Evolutionary conservation across 495 filamentous ascomycete genomes (phyloP), one percentile per base, ranked within the genome.

Genomic region (Jackrogersella multiformis): DNA sequence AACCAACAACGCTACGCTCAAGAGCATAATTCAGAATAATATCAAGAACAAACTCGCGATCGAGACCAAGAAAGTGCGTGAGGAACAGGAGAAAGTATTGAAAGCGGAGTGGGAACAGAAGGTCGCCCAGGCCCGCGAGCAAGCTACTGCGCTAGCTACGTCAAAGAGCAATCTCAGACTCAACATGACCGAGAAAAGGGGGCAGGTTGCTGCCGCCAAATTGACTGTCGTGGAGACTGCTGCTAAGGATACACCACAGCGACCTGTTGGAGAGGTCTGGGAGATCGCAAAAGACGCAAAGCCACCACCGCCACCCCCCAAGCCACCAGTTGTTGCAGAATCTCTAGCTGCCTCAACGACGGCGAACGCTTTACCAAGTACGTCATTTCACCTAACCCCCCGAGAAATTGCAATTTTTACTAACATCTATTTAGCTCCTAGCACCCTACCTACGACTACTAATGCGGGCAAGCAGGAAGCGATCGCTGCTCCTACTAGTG

Each of bases 241-340:
- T 13, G 93, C 90, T 0, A 83, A 82, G 21, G 90, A 96, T n/a
- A 96, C 92, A 0, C 94, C 94, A 1, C 81, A 93, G 72, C 86
- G 85, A 58, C 86, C 92, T 12, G 92, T 97, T 5, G 82, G 77
- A 9, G 92, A 96, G 73, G 93, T 97, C 0, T 97, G 92, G 92
- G 87, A 89, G 36, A 77, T 89, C 28, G 92, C 88, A 0, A 92
- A 94, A 77, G 79, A 80, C 21, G 86, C 87, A n/a, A 92, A 87
- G 69, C 84, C 88, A 51, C 79, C 84, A 9, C 77, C 85, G 8
- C 76, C 82, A 15, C 74, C 82, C 34, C 76, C 78, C 8, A 74
- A 77, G 39, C 66, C 73, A 21, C 61, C 75, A 13, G 75, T 76
- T 16, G 61, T 74, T 34, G 56, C 72, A 35, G 68, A 79, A 30